Evolutionary conservation across 1,284 basidiomycete genomes (phyloP).

Genomic region (Anthracocystis walkeri): DNA sequence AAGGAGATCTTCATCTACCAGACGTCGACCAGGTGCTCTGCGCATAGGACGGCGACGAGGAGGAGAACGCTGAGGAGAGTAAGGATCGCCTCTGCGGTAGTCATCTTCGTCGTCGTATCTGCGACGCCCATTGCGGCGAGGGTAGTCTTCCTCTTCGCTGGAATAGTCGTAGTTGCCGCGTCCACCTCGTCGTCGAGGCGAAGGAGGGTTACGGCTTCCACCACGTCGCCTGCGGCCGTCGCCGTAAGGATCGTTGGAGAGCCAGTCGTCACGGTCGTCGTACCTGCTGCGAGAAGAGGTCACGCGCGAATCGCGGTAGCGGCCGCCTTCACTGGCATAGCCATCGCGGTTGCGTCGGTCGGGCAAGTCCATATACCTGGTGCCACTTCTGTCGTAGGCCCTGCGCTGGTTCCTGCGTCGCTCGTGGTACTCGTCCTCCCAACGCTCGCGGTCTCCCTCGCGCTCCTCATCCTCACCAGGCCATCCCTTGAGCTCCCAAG

Average conservation of each 20-base stretch:
- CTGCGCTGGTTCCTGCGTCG: slow-evolving; percentile 32
- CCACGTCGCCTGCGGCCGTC: slow-evolving; percentile 16
- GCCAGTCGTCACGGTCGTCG: slow-evolving; percentile 41
- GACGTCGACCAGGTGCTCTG: slow-evolving; percentile 41
- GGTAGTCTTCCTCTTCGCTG: slow-evolving; percentile 39
- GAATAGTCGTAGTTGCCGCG: slow-evolving; percentile 36
- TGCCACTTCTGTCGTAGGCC: slow-evolving; percentile 26
- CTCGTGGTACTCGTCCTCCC: slow-evolving; percentile 34
- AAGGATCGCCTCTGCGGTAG: slow-evolving; percentile 7
- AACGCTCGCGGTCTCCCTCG: slow-evolving; percentile 26
- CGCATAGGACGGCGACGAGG: slow-evolving; percentile 21
- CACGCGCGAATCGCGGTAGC: slow-evolving; percentile 18
- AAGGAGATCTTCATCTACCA: slow-evolving; percentile 62
- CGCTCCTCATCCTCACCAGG: slow-evolving; percentile 53
- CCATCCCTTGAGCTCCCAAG: slow-evolving; percentile 62
- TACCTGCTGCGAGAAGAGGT: slow-evolving; percentile 11
- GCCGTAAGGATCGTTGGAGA: slow-evolving; percentile 43
- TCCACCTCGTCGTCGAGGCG: slow-evolving; percentile 20
- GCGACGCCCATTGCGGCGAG: slow-evolving; percentile 14
- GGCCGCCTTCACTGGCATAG: slow-evolving; percentile 37
- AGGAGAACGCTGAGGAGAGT: slow-evolving; percentile 16
- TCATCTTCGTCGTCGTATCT: slow-evolving; percentile 17
- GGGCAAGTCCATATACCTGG: slow-evolving; percentile 27
- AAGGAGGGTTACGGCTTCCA: slow-evolving; percentile 5
- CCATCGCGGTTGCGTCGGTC: slow-evolving; percentile 29